Percentiles rank a stretch among this genome's conserved stretches.
phyloP scores from a whole-genome alignment of 176 grass and related monocot species.

The Raddia guianensis region DNA sequence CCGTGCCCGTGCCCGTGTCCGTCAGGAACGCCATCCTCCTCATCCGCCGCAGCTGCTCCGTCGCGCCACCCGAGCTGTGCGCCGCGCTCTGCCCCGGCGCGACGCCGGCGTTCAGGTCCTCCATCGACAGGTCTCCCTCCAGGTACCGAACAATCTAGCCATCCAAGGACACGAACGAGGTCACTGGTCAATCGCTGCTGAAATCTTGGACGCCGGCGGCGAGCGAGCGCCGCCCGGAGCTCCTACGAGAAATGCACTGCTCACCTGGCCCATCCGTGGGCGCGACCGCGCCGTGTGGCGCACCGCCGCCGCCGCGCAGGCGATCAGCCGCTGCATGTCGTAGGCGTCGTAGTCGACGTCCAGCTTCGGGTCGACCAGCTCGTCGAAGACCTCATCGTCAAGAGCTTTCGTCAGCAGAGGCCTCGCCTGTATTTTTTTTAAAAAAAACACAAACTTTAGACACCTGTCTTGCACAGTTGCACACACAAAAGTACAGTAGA shows the following conservation, averaged over 20 bases:
- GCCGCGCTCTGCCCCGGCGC: conserved; percentile 60
- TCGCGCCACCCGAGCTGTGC: conserved; percentile 10
- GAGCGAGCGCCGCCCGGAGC: no score
- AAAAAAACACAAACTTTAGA: not conserved
- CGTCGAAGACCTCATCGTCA: conserved; percentile 33
- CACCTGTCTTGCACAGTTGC: not conserved
- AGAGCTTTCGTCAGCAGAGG: conserved; percentile 55
- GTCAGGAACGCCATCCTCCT: conserved; percentile 62
- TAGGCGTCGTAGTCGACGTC: conserved; percentile 44
- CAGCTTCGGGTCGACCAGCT: conserved; percentile 56
- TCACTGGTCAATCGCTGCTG: not conserved
- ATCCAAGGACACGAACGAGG: not conserved
- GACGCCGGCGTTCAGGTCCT: conserved; percentile 66
- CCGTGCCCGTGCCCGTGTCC: not conserved
- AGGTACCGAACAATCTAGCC: conserved; percentile 70
- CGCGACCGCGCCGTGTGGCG: conserved; percentile 59
- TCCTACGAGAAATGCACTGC: not conserved
- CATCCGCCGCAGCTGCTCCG: conserved; percentile 44
- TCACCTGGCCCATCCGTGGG: conserved; percentile 79
- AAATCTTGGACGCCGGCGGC: not conserved
- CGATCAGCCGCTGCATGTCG: conserved; percentile 68
- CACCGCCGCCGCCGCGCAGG: conserved; percentile 69
- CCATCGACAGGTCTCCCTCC: conserved; percentile 78
- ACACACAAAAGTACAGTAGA: no score
- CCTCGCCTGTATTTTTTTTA: conserved; percentile 49